Evolutionary conservation across 1,139 yeast species (phyloP), one percentile per base, ranked within the genome.

Genomic region (Saccharomycopsis hybrid): DNA sequence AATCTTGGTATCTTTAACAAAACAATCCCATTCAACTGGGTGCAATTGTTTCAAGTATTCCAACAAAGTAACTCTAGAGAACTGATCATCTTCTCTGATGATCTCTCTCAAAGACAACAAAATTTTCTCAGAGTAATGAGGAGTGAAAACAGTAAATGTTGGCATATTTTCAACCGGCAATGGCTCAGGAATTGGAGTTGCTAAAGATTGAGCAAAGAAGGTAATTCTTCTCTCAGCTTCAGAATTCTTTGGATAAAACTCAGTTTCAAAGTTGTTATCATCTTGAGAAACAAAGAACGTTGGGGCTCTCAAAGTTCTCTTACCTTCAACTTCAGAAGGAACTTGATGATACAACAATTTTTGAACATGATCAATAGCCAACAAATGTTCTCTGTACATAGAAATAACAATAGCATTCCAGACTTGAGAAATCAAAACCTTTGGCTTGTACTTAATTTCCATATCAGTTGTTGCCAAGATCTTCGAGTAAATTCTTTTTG

Each of bases 151-250:
- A 48, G 97, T 89, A 68, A 92, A 92, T 9, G 97, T 92, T 56
- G 98, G 98, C 98, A 92, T 92, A 74, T 92, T 92, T 71, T 92
- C 98, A 60, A 92, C 97, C 39, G 98, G 98, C 63, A 92, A 77
- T 55, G 98, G 97, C 71, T 92, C 97, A 57, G 96, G 96, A 62
- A 92, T 90, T 59, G 98, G 98, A 54, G 97, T 92, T 49, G 98
- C 95, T 70, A 92, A 76, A 28, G 97, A 90, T 71, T 92, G 98
- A 53, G 98, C 98, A 72, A 92, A 92, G 84, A 92, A 92, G 52
- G 97, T 87, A 61, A 92, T 89, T 80, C 98, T 94, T 75, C 98
- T 88, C 73, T 92, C 98, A 57, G 98, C 98, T 71, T 92, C 98
- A 47, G 97, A 88, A 69, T 90, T 81, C 64, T 82, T 77, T 60